These are phyloP conservation scores for Camellia sinensis DNA, from an alignment of 148 eudicot genomes.

Conservation along the genomic window DNA sequence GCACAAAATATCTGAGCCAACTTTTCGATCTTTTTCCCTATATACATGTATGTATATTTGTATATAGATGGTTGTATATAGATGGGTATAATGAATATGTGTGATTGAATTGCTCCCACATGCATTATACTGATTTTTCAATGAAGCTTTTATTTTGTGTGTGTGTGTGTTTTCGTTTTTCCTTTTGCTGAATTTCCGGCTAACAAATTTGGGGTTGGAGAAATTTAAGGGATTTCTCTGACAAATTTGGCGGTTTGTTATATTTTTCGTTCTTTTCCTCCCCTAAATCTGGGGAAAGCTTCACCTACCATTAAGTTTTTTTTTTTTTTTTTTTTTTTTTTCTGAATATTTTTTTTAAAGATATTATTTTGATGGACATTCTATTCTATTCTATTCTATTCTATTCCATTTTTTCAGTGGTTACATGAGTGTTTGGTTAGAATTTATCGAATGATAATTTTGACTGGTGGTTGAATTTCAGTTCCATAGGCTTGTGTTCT, in stretches of 20 bases:
- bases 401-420: not conserved
- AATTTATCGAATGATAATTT: not conserved
- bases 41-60: not conserved
- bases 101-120: too few relatives aligned
- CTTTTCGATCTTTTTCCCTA: not conserved
- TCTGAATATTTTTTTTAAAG: too few relatives aligned
- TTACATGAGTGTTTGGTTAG: not conserved
- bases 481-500: not conserved
- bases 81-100: not conserved
- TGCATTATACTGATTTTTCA: not conserved
- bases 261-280: not conserved
- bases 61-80: too few relatives aligned
- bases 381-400: too few relatives aligned
- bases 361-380: too few relatives aligned
- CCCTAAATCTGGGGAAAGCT: conserved; percentile 1
- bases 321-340: not conserved
- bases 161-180: not conserved
- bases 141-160: not conserved
- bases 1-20: not conserved
- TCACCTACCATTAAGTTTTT: not conserved
- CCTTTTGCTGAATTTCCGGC: not conserved
- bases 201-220: not conserved
- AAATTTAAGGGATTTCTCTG: not conserved
- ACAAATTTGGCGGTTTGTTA: not conserved
- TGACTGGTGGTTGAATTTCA: not conserved